Evolutionary conservation across 1,284 basidiomycete species (phyloP).

Genomic region (Ceratobasidium sp.): DNA sequence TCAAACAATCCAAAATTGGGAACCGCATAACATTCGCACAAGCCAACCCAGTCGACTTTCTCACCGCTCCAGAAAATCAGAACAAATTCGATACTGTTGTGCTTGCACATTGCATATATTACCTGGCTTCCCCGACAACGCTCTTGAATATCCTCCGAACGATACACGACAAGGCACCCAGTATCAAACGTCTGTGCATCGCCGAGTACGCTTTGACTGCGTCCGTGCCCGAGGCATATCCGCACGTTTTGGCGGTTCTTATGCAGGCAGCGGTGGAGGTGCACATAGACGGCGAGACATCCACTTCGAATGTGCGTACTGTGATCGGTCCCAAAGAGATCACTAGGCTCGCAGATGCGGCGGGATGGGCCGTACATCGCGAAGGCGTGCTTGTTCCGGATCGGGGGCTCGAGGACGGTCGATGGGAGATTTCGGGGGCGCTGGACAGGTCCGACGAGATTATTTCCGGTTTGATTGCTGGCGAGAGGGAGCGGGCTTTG

Average conservation of each 20-base stretch:
- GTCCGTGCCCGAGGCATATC: constrained; percentile 50
- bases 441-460: constrained; percentile 46
- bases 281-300: constrained; percentile 52
- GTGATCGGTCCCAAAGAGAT: constrained; percentile 56
- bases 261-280: constrained; percentile 58
- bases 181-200: constrained; percentile 53
- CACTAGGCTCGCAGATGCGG: constrained; percentile 52
- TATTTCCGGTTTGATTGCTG: constrained; percentile 50
- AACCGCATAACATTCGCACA: constrained; percentile 57
- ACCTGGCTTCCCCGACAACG: constrained; percentile 57
- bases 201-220: constrained; percentile 58
- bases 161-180: constrained; percentile 51
- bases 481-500: constrained; percentile 53
- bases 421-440: constrained; percentile 56
- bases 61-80: constrained; percentile 49
- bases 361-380: constrained; percentile 52
- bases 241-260: constrained; percentile 59
- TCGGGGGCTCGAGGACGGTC: constrained; percentile 55
- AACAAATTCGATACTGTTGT: constrained; percentile 56
- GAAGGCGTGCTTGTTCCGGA: constrained; percentile 53
- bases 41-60: constrained; percentile 55
- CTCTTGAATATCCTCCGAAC: constrained; percentile 55
- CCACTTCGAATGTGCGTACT: constrained; percentile 58
- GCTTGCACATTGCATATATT: constrained; percentile 59
- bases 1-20: constrained; percentile 55